Base-by-base conservation (phyloP, 768 basidiomycete genomes). In the Clavulina sp. region DNA sequence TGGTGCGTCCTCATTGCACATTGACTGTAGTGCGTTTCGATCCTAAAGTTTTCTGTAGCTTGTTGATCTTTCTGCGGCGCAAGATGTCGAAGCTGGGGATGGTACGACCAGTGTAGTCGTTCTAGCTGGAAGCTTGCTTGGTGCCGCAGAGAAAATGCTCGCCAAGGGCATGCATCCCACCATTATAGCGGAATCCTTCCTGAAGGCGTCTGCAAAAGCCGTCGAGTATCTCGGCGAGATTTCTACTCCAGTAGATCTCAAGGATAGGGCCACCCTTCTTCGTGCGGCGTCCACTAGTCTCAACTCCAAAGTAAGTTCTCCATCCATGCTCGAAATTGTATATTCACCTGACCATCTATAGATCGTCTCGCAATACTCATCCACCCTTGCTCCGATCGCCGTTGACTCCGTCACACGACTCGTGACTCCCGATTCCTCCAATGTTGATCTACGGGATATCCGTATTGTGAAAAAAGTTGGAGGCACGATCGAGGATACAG, bases 361-460 rank as follows among this genome's bases (percentile, higher is more conserved):
- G 92, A 95, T 99, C 59, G 95, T 97, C 38, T 97, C 95, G 18
- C 95, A 97, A 74, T 97, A 97, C 65, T 97, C 95, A 3, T 86
- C 91, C 9, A 92, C 86, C 33, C 75, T 99, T 57, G 87, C 95
- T n/a, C 95, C 95, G 34, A 99, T 97, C 58, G 95, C 95, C 16
- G 95, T 99, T n/a, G 74, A 80, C 49, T 91, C 93, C 28, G 95
- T 99, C 38, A 87, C 83, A 21, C 84, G 91, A 54, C 76, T 99
- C 36, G 79, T 86, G 44, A 86, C 86, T 0, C 74, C 86, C 0
- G 79, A 81, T 4, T 92, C 92, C 3, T 83, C 85, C 6, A 97
- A 89, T 60, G 95, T 99, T 49, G 95, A 99, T 66, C 78, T 99
- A 23, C 76, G 89, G 54, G 95, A 99, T 65, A 81, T 97, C 62